Evolutionary conservation across 768 basidiomycete species (phyloP).

Genomic region (Suillus ampliporus): DNA sequence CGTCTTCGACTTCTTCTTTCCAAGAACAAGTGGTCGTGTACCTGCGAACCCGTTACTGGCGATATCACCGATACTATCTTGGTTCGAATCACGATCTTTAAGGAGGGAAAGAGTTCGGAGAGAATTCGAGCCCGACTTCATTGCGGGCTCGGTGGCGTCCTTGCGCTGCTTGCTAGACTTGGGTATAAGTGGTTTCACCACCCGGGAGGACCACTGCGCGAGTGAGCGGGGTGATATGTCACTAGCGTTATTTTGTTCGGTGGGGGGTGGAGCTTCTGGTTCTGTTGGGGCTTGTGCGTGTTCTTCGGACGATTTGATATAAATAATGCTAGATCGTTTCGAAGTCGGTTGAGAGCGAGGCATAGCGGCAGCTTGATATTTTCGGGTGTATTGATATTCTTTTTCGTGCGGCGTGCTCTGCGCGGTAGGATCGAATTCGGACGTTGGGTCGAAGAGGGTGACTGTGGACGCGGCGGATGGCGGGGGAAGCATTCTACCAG

Average conservation of each 20-base stretch:
- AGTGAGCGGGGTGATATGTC: slow-evolving; percentile 36
- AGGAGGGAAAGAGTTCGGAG: slow-evolving; percentile 68
- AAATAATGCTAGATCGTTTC: slow-evolving; percentile 66
- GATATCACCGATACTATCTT: slow-evolving; percentile 26
- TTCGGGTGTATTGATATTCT: slow-evolving; percentile 20
- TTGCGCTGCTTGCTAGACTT: slow-evolving; percentile 57
- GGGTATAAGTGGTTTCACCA: slow-evolving; percentile 58
- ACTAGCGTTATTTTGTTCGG: slow-evolving; percentile 12
- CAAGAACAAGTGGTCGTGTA: slow-evolving; percentile 61
- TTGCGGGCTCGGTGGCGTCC: slow-evolving; percentile 19
- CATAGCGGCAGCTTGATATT: slow-evolving; percentile 26
- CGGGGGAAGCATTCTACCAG: slow-evolving; percentile 38
- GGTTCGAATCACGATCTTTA: slow-evolving; percentile 58
- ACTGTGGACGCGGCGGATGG: slow-evolving; percentile 66
- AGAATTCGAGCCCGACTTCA: slow-evolving; percentile 46
- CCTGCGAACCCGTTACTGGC: slow-evolving; percentile 22
- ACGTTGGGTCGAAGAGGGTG: slow-evolving; percentile 59
- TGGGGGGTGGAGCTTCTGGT: background rate
- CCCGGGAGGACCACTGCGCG: slow-evolving; percentile 55
- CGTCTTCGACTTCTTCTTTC: slow-evolving; percentile 55
- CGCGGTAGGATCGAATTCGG: slow-evolving; percentile 34
- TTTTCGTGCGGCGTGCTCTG: slow-evolving; percentile 70
- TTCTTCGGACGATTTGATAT: slow-evolving; percentile 63
- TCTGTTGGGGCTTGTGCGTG: slow-evolving; percentile 20
- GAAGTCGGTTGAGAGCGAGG: slow-evolving; percentile 25